Conservation (phyloP, 768 basidiomycete species). For the Boletus speciosus region DNA sequence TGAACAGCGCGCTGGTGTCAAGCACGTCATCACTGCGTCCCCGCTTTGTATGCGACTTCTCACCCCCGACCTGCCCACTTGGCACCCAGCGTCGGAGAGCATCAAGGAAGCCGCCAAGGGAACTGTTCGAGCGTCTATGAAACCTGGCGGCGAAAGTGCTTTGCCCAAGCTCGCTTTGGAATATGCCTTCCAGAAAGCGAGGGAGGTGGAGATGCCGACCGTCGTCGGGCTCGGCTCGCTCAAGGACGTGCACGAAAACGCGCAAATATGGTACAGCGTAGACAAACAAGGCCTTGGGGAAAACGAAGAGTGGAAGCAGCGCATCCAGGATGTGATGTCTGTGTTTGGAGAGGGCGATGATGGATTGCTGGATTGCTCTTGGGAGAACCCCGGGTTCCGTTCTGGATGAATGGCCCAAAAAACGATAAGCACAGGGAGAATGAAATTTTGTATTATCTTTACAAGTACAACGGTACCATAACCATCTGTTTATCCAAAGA, state of each 20-base stretch:
- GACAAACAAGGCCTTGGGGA: constrained; percentile 34
- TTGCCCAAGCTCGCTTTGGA: constrained; percentile 70
- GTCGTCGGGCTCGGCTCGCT: constrained; percentile 71
- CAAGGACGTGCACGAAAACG: constrained; percentile 70
- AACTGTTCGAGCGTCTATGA: constrained; percentile 32
- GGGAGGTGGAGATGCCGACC: constrained; percentile 49
- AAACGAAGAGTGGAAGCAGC: constrained; percentile 45
- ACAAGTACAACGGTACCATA: constrained; percentile 23
- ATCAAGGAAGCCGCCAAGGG: constrained; percentile 42
- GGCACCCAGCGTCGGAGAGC: constrained; percentile 72
- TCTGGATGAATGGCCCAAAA: constrained; percentile 2
- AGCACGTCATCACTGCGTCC: constrained; percentile 71
- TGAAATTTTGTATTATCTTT: constrained; percentile 22
- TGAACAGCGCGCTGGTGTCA: constrained; percentile 57
- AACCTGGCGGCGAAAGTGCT: constrained; percentile 38
- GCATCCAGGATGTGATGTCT: constrained; percentile 31
- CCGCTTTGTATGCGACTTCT: constrained; percentile 85
- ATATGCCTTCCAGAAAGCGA: constrained; percentile 55
- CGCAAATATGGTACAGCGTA: constrained; percentile 64
- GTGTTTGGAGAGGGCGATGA: constrained; percentile 41
- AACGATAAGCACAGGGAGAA: background rate
- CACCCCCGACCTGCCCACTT: constrained; percentile 51
- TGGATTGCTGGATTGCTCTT: constrained; percentile 64
- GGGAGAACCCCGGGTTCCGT: constrained; percentile 53
- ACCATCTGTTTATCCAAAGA: constrained; percentile 11